A percentile compares a stretch with the other conserved stretches of the same genome.
These are phyloP conservation scores for Dimargaris verticillata DNA, from an alignment of 192 early-diverging fungal genomes.

Conservation along the genomic window DNA sequence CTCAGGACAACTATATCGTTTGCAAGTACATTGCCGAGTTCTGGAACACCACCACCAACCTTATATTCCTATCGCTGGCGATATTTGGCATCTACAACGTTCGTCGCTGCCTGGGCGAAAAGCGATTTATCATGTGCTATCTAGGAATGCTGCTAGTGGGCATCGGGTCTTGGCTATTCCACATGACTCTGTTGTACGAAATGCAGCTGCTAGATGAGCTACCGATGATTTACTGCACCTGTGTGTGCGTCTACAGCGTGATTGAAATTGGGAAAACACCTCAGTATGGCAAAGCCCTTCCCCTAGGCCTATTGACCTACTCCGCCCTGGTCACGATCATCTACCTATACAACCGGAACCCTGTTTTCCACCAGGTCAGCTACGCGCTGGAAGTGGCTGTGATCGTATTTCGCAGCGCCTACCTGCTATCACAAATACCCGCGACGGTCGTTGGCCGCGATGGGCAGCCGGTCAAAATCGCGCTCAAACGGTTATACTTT, in stretches of 20 bases:
- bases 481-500: conserved; percentile 11
- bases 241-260: conserved; percentile 32
- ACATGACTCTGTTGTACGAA: conserved; percentile 54
- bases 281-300: conserved; percentile 22
- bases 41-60: conserved; percentile 58
- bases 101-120: conserved; percentile 26
- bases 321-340: conserved; percentile 31
- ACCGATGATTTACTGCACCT: conserved; percentile 51
- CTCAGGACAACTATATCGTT: conserved; percentile 51
- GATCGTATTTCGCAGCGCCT: conserved; percentile 28
- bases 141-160: conserved; percentile 44
- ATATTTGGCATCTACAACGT: conserved; percentile 40
- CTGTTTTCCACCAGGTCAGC: conserved; percentile 51
- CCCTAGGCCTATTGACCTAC: conserved; percentile 32
- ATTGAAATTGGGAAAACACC: conserved; percentile 29
- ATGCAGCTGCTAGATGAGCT: conserved; percentile 68
- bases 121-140: conserved; percentile 38
- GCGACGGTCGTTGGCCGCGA: background rate
- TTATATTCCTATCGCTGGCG: conserved; percentile 41
- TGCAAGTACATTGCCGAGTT: conserved; percentile 61
- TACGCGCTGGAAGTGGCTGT: conserved; percentile 36
- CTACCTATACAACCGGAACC: conserved; percentile 48
- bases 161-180: conserved; percentile 57
- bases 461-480: background rate
- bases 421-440: conserved; percentile 22